Evolutionary conservation across 106 monocot genomes (phyloP).

Genomic region (Gastrodia elata): DNA sequence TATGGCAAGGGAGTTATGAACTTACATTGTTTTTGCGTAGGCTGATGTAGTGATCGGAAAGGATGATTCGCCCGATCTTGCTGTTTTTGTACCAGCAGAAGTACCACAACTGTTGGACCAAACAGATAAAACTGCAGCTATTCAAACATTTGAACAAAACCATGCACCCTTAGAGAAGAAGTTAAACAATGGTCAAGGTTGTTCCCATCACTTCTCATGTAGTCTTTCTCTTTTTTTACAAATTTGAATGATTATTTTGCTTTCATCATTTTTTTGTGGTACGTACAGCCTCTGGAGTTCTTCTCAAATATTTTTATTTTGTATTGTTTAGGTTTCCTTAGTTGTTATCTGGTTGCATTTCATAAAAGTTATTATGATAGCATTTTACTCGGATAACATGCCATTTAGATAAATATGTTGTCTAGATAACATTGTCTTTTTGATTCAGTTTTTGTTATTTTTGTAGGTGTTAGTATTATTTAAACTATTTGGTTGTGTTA

Average conservation of each 20-base stretch:
- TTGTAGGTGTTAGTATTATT: too few species aligned
- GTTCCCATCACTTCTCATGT: neutral
- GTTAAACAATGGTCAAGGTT: neutral
- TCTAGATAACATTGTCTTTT: too few species aligned
- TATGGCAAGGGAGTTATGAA: neutral
- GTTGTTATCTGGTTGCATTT: too few species aligned
- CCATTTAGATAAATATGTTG: too few species aligned
- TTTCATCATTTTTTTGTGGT: neutral
- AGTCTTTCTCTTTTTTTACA: too few species aligned
- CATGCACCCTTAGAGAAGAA: slow-evolving; percentile 25
- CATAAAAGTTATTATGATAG: too few species aligned
- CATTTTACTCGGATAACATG: too few species aligned
- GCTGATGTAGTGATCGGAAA: slow-evolving; percentile 67
- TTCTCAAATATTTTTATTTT: neutral
- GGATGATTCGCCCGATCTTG: slow-evolving; percentile 89
- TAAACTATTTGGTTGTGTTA: too few species aligned
- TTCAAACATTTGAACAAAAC: slow-evolving; percentile 18
- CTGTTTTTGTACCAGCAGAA: slow-evolving; percentile 61
- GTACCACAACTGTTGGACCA: slow-evolving; percentile 14
- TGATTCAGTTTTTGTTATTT: too few species aligned
- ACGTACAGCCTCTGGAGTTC: neutral
- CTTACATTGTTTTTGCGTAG: slow-evolving; percentile 21
- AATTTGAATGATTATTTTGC: neutral
- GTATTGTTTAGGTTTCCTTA: neutral
- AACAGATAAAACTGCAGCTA: slow-evolving; percentile 20